Percentiles rank a stretch among this genome's conserved stretches.
Conservation (phyloP, 768 basidiomycete species). For the Paxillus involutus region DNA sequence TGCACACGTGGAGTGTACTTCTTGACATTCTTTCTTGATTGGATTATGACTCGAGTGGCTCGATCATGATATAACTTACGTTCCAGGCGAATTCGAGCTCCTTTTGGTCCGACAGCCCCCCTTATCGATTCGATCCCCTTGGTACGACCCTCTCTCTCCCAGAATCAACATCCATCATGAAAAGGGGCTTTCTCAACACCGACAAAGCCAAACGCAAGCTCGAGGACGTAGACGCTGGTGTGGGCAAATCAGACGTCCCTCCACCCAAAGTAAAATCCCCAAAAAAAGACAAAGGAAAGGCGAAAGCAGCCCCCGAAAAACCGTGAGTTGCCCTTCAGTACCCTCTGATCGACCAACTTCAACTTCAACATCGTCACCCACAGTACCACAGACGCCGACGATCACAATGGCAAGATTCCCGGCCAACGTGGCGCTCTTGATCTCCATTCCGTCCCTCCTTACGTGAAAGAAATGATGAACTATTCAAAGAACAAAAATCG, state of each 20-base stretch:
- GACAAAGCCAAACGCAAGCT: constrained; percentile 25
- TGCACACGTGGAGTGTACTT: no score
- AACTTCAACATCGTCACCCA: not conserved
- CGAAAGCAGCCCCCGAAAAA: not conserved
- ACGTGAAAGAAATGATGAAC: not conserved
- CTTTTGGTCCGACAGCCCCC: no score
- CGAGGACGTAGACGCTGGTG: not conserved
- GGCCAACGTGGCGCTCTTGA: not conserved
- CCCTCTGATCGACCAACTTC: not conserved
- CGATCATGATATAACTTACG: no score
- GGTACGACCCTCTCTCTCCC: no score
- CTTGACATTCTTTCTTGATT: no score
- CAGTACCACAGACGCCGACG: not conserved
- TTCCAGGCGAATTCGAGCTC: no score
- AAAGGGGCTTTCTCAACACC: constrained; percentile 23
- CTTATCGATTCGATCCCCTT: no score
- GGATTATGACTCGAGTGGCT: no score
- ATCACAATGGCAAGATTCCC: not conserved
- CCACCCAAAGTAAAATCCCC: not conserved
- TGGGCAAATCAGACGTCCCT: constrained; percentile 25
- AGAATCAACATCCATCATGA: constrained; percentile 28
- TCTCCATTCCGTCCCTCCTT: constrained; percentile 5
- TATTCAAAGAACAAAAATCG: constrained; percentile 2
- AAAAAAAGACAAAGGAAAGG: constrained; percentile 1
- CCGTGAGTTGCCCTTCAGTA: constrained; percentile 1